A percentile compares a stretch with the other conserved stretches of the same genome.
phyloP scores from a whole-genome alignment of 306 rosid genomes.

The Heteromeles arbutifolia region DNA sequence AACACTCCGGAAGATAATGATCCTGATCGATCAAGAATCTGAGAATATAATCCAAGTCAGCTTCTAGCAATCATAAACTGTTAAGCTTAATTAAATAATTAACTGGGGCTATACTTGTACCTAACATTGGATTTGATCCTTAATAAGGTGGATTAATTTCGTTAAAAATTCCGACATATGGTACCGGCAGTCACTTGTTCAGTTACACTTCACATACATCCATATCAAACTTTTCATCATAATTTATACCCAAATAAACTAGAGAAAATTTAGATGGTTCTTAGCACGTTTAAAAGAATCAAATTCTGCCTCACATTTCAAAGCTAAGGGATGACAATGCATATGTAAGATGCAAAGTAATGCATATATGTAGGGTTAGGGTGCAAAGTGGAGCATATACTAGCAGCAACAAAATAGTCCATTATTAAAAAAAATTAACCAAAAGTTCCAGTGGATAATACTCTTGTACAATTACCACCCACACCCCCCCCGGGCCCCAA shows the following conservation, averaged over 20 bases:
- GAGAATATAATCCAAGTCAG: background rate
- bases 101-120: background rate
- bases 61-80: background rate
- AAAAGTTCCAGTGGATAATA: no score
- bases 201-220: background rate
- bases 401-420: background rate
- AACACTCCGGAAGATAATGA: slow-evolving; percentile 25
- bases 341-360: slow-evolving; percentile 12
- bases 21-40: slow-evolving; percentile 14
- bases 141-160: background rate
- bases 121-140: background rate
- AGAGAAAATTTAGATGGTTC: background rate
- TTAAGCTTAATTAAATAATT: background rate
- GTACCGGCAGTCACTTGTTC: background rate
- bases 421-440: no score
- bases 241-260: background rate
- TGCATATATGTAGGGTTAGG: background rate
- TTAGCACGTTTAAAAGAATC: slow-evolving; percentile 7
- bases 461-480: no score
- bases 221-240: background rate
- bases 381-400: background rate
- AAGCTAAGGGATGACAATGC: slow-evolving; percentile 1
- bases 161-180: background rate
- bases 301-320: background rate
- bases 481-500: no score